Evolutionary conservation across 2,329 filamentous ascomycete genomes (phyloP).

Genomic region (Colletotrichum sp.): DNA sequence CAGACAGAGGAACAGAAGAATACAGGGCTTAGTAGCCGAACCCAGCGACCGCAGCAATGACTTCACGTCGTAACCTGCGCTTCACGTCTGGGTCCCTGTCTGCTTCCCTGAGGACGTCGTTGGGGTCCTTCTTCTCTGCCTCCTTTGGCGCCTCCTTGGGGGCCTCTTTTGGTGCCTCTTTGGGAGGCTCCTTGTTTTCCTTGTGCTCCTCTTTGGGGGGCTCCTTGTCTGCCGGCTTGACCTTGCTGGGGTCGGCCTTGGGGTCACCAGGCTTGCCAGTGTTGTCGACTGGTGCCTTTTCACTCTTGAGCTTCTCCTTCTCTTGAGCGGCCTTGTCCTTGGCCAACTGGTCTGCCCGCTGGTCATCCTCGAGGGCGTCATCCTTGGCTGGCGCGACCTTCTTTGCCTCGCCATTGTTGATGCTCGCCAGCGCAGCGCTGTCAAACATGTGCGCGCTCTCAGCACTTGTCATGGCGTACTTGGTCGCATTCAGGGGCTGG

Average conservation of each 20-base stretch:
- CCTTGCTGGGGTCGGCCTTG: slow-evolving; percentile 7
- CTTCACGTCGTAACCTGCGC: slow-evolving; percentile 15
- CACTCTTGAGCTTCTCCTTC: slow-evolving; percentile 8
- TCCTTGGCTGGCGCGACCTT: slow-evolving; percentile 5
- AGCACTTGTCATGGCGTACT: slow-evolving; percentile 16
- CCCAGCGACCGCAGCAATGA: slow-evolving; percentile 8
- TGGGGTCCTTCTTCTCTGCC: slow-evolving; percentile 17
- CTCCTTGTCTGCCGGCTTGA: not conserved
- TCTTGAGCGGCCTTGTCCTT: slow-evolving; percentile 8
- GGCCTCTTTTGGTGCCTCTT: not conserved
- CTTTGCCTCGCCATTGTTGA: slow-evolving; percentile 9
- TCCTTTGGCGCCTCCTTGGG: not conserved
- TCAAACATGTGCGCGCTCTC: slow-evolving; percentile 15
- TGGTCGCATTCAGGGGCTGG: slow-evolving; percentile 18
- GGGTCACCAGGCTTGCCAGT: slow-evolving; percentile 12
- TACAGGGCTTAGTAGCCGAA: slow-evolving; percentile 11
- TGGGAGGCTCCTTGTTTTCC: not conserved
- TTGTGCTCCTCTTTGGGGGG: not conserved
- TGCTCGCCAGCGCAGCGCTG: slow-evolving; percentile 8
- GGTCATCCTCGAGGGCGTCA: slow-evolving; percentile 18
- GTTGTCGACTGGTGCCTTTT: slow-evolving; percentile 11
- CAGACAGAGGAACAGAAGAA: not conserved
- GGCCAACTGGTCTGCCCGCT: slow-evolving; percentile 6
- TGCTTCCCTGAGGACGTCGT: slow-evolving; percentile 15
- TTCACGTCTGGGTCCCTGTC: slow-evolving; percentile 1